Evolutionary conservation across 2,329 filamentous ascomycete genomes (phyloP).

Genomic region (Dothistroma septosporum): DNA sequence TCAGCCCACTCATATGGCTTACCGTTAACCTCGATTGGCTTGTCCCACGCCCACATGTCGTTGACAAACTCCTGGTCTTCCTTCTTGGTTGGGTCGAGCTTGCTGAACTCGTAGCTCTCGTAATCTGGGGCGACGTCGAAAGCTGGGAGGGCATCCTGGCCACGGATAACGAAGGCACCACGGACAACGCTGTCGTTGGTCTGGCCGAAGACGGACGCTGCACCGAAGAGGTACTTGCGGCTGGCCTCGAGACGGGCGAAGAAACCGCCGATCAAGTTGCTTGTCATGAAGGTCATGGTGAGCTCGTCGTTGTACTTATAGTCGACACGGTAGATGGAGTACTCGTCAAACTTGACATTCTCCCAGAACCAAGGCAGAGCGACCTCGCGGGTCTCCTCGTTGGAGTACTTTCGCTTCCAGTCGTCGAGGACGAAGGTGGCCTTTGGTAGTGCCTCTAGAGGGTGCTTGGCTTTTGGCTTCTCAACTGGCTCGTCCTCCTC

Average conservation of each 20-base stretch:
- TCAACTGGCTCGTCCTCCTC: constrained; percentile 57
- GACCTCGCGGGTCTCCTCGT: constrained; percentile 75
- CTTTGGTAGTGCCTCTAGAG: constrained; percentile 77
- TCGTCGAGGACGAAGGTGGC: constrained; percentile 84
- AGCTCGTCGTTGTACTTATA: constrained; percentile 99
- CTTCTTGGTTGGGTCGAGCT: constrained; percentile 83
- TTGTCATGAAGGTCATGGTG: constrained; percentile 96
- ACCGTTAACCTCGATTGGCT: constrained; percentile 71
- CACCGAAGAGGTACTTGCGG: constrained; percentile 97
- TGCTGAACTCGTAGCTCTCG: constrained; percentile 94
- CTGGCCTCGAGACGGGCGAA: constrained; percentile 94
- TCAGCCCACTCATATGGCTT: constrained; percentile 86
- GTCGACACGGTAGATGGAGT: constrained; percentile 87
- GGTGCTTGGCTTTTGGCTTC: constrained; percentile 89
- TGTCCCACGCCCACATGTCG: constrained; percentile 88
- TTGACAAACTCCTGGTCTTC: constrained; percentile 85
- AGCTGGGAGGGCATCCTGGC: constrained; percentile 76
- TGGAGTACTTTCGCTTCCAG: constrained; percentile 99
- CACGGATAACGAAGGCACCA: constrained; percentile 92
- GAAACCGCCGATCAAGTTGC: constrained; percentile 97
- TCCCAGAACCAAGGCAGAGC: constrained; percentile 99
- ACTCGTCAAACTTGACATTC: constrained; percentile 89
- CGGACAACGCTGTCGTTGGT: constrained; percentile 86
- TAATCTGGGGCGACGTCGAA: constrained; percentile 97
- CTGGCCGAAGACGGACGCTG: constrained; percentile 79